Conservation (phyloP, 768 basidiomycete species). For the Psilocybe tampanensis region DNA sequence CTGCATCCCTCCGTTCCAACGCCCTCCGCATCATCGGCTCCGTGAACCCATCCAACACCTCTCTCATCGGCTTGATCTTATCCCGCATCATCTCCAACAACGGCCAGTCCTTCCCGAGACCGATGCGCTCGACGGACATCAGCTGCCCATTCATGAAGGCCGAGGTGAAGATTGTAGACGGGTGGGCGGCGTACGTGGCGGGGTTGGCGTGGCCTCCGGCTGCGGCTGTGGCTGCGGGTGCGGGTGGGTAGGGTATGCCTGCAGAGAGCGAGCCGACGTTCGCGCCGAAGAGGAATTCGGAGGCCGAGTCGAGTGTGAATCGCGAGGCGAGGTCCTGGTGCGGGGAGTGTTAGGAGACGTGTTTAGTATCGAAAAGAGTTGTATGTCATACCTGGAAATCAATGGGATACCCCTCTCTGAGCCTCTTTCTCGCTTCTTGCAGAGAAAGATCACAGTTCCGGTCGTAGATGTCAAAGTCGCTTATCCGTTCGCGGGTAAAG, state of each 20-base stretch:
- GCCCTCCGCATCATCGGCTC: slow-evolving; percentile 41
- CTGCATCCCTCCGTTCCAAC: slow-evolving; percentile 23
- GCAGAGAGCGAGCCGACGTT: slow-evolving; percentile 52
- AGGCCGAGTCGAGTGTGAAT: slow-evolving; percentile 67
- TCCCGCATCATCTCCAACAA: slow-evolving; percentile 52
- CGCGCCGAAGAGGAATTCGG: slow-evolving; percentile 60
- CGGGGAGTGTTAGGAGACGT: not conserved
- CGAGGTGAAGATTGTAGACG: slow-evolving; percentile 38
- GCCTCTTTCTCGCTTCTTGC: slow-evolving; percentile 42
- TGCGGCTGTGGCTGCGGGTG: too few relatives aligned
- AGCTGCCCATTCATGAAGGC: slow-evolving; percentile 52
- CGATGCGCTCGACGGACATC: slow-evolving; percentile 34
- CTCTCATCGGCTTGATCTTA: slow-evolving; percentile 38
- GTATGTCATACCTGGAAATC: slow-evolving; percentile 55
- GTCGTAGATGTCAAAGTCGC: slow-evolving; percentile 64
- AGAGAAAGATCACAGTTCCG: slow-evolving; percentile 52
- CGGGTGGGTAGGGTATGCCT: slow-evolving; percentile 48
- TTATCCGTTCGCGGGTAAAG: slow-evolving; percentile 60
- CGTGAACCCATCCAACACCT: slow-evolving; percentile 44
- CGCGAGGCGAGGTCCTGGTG: slow-evolving; percentile 44
- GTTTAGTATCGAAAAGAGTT: not conserved
- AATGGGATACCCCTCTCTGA: slow-evolving; percentile 48
- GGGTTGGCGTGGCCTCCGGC: slow-evolving; percentile 8
- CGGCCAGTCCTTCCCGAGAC: slow-evolving; percentile 46
- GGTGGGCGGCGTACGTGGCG: slow-evolving; percentile 11